Conservation (phyloP, 106 monocot genomes). For the Dendrobium officinale region DNA sequence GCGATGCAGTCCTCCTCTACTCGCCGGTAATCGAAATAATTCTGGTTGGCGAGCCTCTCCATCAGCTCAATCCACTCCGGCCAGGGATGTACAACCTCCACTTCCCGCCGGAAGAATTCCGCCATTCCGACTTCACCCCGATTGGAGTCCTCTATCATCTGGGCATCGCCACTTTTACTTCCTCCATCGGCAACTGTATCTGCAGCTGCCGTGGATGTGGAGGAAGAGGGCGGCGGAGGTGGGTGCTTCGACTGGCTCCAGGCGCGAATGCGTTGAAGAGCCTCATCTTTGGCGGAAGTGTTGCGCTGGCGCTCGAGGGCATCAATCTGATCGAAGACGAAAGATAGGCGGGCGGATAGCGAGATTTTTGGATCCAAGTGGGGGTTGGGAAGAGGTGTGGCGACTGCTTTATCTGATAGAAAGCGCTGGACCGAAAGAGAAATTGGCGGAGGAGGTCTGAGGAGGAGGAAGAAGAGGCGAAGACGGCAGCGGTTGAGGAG, state of each 20-base stretch:
- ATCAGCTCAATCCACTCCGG: slow-evolving; percentile 95
- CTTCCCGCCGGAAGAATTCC: slow-evolving; percentile 19
- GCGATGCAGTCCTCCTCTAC: slow-evolving; percentile 35
- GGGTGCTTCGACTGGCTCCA: slow-evolving; percentile 50
- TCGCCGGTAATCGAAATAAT: slow-evolving; percentile 51
- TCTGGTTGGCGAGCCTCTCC: slow-evolving; percentile 73
- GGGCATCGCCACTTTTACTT: background rate
- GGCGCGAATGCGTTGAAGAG: slow-evolving; percentile 77
- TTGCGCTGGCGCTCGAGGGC: slow-evolving; percentile 52
- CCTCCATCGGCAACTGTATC: background rate
- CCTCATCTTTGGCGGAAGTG: slow-evolving; percentile 50
- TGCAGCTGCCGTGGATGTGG: background rate
- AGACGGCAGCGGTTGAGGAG: background rate
- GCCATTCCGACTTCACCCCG: background rate
- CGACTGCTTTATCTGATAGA: background rate
- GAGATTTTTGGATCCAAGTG: slow-evolving; percentile 26
- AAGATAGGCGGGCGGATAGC: slow-evolving; percentile 87
- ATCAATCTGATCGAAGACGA: slow-evolving; percentile 95
- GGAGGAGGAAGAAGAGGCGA: background rate
- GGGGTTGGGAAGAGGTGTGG: slow-evolving; percentile 8
- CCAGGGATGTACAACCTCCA: slow-evolving; percentile 96
- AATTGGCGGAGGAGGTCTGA: background rate
- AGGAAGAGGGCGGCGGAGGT: background rate
- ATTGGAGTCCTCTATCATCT: background rate
- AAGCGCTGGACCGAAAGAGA: background rate